These are phyloP conservation scores for Penicillium diatomitis DNA, from an alignment of 495 filamentous ascomycete genomes.

Conservation along the genomic window DNA sequence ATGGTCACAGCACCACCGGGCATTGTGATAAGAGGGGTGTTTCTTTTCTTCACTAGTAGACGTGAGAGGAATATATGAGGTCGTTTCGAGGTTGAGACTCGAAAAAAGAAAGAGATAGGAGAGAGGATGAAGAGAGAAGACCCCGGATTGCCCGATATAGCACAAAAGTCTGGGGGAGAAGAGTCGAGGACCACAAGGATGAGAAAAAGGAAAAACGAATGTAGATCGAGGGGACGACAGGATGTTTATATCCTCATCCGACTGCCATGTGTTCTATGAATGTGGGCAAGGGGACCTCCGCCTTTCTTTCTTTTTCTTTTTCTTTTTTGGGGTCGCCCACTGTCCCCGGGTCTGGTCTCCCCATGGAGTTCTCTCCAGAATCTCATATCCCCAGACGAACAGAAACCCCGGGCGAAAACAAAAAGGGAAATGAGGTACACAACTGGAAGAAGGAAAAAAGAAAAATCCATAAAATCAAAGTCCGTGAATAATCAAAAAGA, in stretches of 20 bases:
- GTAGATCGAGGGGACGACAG: background rate
- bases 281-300: too few relatives aligned
- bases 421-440: background rate
- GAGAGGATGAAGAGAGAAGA: background rate
- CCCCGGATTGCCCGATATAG: too few relatives aligned
- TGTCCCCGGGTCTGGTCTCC: too few relatives aligned
- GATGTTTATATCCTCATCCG: constrained; percentile 9
- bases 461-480: too few relatives aligned
- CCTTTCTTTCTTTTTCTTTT: too few relatives aligned
- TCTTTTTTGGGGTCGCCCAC: too few relatives aligned
- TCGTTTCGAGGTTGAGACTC: background rate
- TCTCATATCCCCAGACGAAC: constrained; percentile 4
- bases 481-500: background rate
- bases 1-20: constrained; percentile 12
- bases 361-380: background rate
- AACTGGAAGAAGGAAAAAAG: background rate
- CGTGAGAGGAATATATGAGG: background rate
- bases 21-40: constrained; percentile 6
- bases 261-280: too few relatives aligned
- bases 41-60: constrained; percentile 1
- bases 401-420: background rate
- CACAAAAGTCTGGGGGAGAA: too few relatives aligned
- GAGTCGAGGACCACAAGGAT: background rate
- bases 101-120: background rate
- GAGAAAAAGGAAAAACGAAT: background rate